These are phyloP conservation scores for Lenzites betulinus DNA, from an alignment of 768 basidiomycete species.

Conservation along the genomic window DNA sequence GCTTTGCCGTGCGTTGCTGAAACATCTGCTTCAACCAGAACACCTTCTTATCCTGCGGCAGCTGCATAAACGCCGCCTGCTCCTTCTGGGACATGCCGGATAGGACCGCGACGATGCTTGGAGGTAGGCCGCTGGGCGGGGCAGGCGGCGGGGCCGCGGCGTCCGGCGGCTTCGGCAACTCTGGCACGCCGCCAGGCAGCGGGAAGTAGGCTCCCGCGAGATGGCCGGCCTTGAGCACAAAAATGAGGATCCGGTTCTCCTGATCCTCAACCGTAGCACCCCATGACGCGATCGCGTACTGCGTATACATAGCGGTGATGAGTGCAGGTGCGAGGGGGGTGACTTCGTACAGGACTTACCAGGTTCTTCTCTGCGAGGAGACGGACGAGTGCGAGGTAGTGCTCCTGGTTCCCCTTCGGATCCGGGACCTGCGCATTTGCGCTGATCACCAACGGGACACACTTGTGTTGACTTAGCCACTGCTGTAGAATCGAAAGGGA, in stretches of 20 bases:
- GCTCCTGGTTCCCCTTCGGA: conserved; percentile 42
- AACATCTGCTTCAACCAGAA: conserved; percentile 4
- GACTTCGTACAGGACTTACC: conserved; percentile 36
- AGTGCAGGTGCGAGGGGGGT: too few species aligned
- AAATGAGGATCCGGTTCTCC: conserved; percentile 51
- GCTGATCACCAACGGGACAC: conserved; percentile 41
- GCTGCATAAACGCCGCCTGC: conserved; percentile 15
- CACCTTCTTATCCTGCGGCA: conserved; percentile 24
- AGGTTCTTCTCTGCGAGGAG: conserved; percentile 45
- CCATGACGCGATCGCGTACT: conserved; percentile 61
- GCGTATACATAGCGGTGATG: neutral
- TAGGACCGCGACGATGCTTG: conserved; percentile 15
- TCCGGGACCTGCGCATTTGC: conserved; percentile 37
- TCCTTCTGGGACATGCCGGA: conserved; percentile 13
- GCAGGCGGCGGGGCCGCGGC: neutral
- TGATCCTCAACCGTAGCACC: conserved; percentile 41
- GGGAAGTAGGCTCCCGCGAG: conserved; percentile 56
- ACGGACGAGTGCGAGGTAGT: conserved; percentile 43
- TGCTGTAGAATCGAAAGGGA: conserved; percentile 40
- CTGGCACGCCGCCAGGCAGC: conserved; percentile 49
- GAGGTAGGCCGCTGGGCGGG: conserved; percentile 1
- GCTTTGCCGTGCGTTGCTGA: conserved; percentile 1
- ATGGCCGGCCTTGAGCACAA: conserved; percentile 35
- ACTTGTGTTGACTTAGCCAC: conserved; percentile 47
- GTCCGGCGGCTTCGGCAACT: conserved; percentile 42